phyloP scores from a whole-genome alignment of 208 protist genomes.

The Trypanosoma mega region DNA sequence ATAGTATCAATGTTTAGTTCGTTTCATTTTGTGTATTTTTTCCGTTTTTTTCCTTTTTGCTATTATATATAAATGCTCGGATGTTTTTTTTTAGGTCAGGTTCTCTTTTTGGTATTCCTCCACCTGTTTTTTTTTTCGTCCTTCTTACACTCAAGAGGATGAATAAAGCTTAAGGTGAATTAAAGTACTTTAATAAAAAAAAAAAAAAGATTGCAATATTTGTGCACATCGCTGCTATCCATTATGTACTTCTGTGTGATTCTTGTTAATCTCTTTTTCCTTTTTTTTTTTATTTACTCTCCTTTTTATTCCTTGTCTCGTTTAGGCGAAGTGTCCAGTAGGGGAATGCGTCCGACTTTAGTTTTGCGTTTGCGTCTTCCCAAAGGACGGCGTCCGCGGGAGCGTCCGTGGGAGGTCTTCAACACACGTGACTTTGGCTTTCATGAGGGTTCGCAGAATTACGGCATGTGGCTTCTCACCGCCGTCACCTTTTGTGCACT shows the following conservation, averaged over 20 bases:
- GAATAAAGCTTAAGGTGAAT: too few species aligned
- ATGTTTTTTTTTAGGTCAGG: too few species aligned
- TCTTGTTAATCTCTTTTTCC: constrained; percentile 5
- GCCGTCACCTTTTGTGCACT: constrained; percentile 33
- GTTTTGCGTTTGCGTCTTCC: constrained; percentile 59
- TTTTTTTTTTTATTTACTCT: constrained; percentile 10
- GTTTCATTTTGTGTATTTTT: too few species aligned
- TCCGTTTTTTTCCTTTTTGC: background rate
- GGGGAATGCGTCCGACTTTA: constrained; percentile 30
- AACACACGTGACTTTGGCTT: constrained; percentile 87
- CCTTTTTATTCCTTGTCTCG: background rate
- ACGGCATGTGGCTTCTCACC: constrained; percentile 74
- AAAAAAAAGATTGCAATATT: too few species aligned
- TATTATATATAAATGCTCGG: too few species aligned
- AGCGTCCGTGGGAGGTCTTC: constrained; percentile 89
- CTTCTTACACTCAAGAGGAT: background rate
- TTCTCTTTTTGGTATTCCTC: background rate
- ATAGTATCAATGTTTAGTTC: too few species aligned
- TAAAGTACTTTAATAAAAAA: too few species aligned
- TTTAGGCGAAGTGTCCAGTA: background rate
- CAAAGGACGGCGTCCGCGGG: constrained; percentile 73
- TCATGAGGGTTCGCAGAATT: constrained; percentile 86
- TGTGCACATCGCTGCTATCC: constrained; percentile 6
- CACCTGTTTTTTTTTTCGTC: constrained; percentile 4
- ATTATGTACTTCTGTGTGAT: background rate